Evolutionary conservation across 2,329 filamentous ascomycete genomes (phyloP), one percentile per base, ranked within the genome.

Genomic region (Colletotrichum lindemuthianum): DNA sequence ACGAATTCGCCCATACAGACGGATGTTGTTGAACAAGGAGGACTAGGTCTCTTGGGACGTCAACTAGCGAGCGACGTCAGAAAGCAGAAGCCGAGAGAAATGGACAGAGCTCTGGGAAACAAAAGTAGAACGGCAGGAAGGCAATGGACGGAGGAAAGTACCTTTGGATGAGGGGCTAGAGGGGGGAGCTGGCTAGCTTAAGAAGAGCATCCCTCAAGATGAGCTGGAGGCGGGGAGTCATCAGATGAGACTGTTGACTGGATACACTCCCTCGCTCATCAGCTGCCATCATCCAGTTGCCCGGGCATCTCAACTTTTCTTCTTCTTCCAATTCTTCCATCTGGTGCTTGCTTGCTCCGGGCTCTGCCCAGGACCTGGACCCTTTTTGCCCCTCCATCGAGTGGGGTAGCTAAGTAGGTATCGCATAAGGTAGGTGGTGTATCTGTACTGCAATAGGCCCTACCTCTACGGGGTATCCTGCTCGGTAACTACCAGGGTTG

Each of bases 321-420:
- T 16, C 49, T 33, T 37, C 51, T 44, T 48, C 45, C 50, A 52
- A 59, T 32, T 37, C 32, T 43, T 40, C 34, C 58, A 61, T 51
- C 16, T 57, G 51, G 34, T 43, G 52, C 24, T 56, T 54, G 56
- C 60, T 60, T 45, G 48, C 50, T 56, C 34, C 47, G 45, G 24
- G 24, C 24, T 52, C 55, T 32, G 63, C 58, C 58, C 47, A 61
- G 41, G 63, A 65, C 59, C 63, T 65, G 51, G 63, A 60, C 47
- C 51, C 58, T 44, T 51, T 65, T 51, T 60, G 57, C 61, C 57
- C 61, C 63, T 65, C 63, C 51, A 60, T 44, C n/a, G 32, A 48
- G 63, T 65, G 63, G 63, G 58, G 63, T 52, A 63, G 39, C 37
- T 51, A 33, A 49, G 44, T 24, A 65, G 51, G 24, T 1, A 24